Conservation (phyloP, 2,329 filamentous ascomycete species). For the Podosphaera leucotricha region DNA sequence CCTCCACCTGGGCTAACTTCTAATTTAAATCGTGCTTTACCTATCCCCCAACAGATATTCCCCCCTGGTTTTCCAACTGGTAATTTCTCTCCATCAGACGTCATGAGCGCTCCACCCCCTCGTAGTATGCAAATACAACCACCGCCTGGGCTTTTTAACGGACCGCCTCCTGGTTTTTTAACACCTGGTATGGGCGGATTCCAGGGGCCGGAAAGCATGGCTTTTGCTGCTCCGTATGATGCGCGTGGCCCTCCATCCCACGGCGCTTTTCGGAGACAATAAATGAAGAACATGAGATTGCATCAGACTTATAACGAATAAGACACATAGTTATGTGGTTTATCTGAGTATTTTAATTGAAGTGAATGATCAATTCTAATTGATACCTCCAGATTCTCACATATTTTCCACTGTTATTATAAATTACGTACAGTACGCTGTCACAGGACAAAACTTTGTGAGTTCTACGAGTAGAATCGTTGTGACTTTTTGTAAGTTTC, state of each 20-base stretch:
- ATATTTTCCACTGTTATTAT: background rate
- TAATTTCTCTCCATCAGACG: slow-evolving; percentile 23
- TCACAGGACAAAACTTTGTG: background rate
- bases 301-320: background rate
- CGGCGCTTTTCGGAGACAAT: slow-evolving; percentile 21
- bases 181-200: slow-evolving; percentile 31
- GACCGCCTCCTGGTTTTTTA: slow-evolving; percentile 27
- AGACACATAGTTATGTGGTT: background rate
- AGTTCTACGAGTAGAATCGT: background rate
- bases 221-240: slow-evolving; percentile 28
- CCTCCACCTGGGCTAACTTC: slow-evolving; percentile 33
- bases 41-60: slow-evolving; percentile 32
- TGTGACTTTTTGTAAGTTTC: background rate
- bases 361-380: background rate
- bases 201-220: slow-evolving; percentile 27
- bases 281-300: slow-evolving; percentile 2
- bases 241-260: slow-evolving; percentile 30
- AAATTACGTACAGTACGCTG: background rate
- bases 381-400: background rate
- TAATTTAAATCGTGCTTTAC: slow-evolving; percentile 18
- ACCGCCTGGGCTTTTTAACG: slow-evolving; percentile 21
- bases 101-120: slow-evolving; percentile 16
- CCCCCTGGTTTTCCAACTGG: slow-evolving; percentile 35
- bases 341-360: background rate
- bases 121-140: slow-evolving; percentile 25